Percentiles rank a stretch among this genome's conserved stretches.
These are phyloP conservation scores for Wickerhamiella kurtzmanii DNA, from an alignment of 805 yeast species.

Conservation along the genomic window DNA sequence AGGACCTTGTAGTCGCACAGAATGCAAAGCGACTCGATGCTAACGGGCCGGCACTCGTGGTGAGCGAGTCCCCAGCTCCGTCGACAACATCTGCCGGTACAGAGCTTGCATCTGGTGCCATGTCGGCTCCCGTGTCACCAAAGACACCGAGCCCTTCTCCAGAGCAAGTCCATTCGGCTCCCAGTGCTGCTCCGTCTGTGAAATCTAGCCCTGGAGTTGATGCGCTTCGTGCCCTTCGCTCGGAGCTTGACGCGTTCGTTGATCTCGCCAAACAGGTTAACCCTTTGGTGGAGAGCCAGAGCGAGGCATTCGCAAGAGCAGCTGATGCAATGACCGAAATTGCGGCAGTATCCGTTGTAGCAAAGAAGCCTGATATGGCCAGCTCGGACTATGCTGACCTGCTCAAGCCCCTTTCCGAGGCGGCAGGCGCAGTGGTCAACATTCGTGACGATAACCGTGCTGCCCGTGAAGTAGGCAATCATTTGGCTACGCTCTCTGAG, in stretches of 20 bases:
- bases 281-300: slow-evolving; percentile 22
- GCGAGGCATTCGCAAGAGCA: slow-evolving; percentile 23
- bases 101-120: slow-evolving; percentile 1
- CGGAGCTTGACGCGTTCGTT: slow-evolving; percentile 8
- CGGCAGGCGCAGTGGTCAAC: slow-evolving; percentile 42
- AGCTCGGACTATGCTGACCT: slow-evolving; percentile 42
- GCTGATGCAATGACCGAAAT: slow-evolving; percentile 17
- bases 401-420: slow-evolving; percentile 55
- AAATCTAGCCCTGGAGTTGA: slow-evolving; percentile 1
- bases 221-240: slow-evolving; percentile 2
- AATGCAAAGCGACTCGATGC: not conserved
- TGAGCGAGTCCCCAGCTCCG: not conserved
- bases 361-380: slow-evolving; percentile 46
- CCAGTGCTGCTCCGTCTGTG: not conserved
- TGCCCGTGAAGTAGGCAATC: slow-evolving; percentile 44
- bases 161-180: slow-evolving; percentile 4
- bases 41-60: not conserved
- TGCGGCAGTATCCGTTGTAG: slow-evolving; percentile 35
- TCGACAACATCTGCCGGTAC: not conserved
- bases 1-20: slow-evolving; percentile 46
- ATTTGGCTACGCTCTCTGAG: slow-evolving; percentile 73
- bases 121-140: slow-evolving; percentile 5
- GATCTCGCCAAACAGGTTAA: slow-evolving; percentile 9
- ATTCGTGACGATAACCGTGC: slow-evolving; percentile 65
- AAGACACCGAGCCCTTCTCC: slow-evolving; percentile 1